Base-by-base conservation (phyloP, 331 rosid genomes). In the Quercus tomentella region DNA sequence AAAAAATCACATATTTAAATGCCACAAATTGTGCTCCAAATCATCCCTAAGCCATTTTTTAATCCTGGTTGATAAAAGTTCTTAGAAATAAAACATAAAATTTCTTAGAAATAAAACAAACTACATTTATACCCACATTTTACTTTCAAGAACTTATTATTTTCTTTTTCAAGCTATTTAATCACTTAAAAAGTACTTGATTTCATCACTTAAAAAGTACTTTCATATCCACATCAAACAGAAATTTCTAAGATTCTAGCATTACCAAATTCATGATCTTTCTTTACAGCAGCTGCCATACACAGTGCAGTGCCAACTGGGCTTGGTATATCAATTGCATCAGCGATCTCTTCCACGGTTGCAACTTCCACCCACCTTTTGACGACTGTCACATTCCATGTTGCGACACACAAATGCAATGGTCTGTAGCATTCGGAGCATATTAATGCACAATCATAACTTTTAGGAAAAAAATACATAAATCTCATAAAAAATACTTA, bases 231-330 rank as follows among this genome's bases (percentile, higher is more conserved):
- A 35, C 23, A 81, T 76, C 30, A 71, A 76, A 74, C 70, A 61
- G 79, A 25, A 31, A 78, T 69, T 43, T 10, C 25, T 67, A 67
- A 78, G 81, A 35, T 78, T 79, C 37, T 58, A 77, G 57, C 25
- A 75, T 86, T 91, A 96, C 99, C 99, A 82, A 78, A 84, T 87
- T 96, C 96, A 84, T 91, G 99, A 83, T 91, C 97, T 81, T 91
- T 96, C 90, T 96, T 96, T 52, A 96, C 84, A 73, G 93, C 93
- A 84, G 99, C 98, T 17, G 99, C 99, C 97, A 96, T 91, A 84
- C 99, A 96, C 82, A 96, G 84, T 15, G 99, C 96, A 76, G 97
- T 93, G 83, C 99, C 99, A 82, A 88, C 81, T 69, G 97, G 89
- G 77, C 91, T 86, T 72, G 86, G 86, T 70, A 90, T 88, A 80